Base-by-base conservation (phyloP, 352 stramenopile genomes). In the Elongisporangium senticosum region DNA sequence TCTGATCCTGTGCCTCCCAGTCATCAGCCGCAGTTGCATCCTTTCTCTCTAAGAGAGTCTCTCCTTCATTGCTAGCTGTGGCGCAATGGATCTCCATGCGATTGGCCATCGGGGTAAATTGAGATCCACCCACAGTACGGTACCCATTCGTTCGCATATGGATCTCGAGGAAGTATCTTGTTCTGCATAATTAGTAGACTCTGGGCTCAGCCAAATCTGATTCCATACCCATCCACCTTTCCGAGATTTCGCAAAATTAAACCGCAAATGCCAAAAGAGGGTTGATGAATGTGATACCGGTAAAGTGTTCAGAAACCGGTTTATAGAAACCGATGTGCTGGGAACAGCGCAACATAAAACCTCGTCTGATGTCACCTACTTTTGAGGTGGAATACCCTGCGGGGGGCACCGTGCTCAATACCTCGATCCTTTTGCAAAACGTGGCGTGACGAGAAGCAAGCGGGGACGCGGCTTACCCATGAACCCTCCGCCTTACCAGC, bases 401-500 rank as follows among this genome's bases (percentile, higher is more conserved):
- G 33, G 33, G 33, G 33, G 33, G 33, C 33, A 43, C 33, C 33
- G 43, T 15, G 11, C 19, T 49, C 19, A 33, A 21, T 2, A 49
- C 10, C n/a, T 55, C 55, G 33, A 7, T 20, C 3, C 17, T 53
- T 28, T 37, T 53, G 49, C 49, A 24, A 53, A 28, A 23, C 23
- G 51, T 43, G 22, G 23, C 20, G 23, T 47, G 51, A 22, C 51
- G 15, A 33, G 51, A 23, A 48, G 51, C 23, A 56, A 56, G 51
- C 51, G 37, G 51, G 49, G 20, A 28, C 20, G 26, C 20, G 26
- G 20, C 49, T 19, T 53, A 17, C 17, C 49, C 22, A 68, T 68
- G 62, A 63, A 66, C 59, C 61, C 61, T 37, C 55, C 74, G 67
- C 75, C 75, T 53, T 85, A 79, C 59, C 74, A 85, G 55, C 69